phyloP scores from a whole-genome alignment of 192 early-diverging fungal genomes.

The Coemansia sp. region DNA sequence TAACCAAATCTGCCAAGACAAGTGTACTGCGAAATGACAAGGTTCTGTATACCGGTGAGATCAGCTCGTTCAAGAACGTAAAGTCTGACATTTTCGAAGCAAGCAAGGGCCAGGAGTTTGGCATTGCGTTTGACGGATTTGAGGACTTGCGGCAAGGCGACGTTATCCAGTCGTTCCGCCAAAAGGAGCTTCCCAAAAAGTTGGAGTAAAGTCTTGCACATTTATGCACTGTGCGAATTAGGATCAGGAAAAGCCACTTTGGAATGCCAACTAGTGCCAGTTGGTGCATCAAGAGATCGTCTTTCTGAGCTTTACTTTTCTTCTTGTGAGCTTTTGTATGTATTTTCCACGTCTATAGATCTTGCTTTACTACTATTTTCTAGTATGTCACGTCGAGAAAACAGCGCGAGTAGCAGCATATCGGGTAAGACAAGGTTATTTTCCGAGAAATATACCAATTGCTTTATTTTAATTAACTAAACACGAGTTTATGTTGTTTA shows the following conservation, averaged over 20 bases:
- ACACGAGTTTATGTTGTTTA: no score
- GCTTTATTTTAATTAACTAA: no score
- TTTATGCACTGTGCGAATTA: conserved; percentile 1
- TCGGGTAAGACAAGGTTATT: not conserved
- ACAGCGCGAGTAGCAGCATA: not conserved
- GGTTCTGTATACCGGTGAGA: conserved; percentile 59
- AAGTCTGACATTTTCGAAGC: conserved; percentile 90
- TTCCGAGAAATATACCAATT: no score
- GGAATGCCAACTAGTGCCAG: not conserved
- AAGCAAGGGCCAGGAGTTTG: conserved; percentile 94
- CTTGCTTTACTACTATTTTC: not conserved
- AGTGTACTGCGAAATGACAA: conserved; percentile 67
- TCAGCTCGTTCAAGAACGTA: conserved; percentile 68
- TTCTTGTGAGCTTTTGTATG: conserved; percentile 1
- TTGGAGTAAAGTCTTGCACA: conserved; percentile 13
- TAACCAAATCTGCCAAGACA: conserved; percentile 60
- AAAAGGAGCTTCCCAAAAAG: conserved; percentile 56
- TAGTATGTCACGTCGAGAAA: not conserved
- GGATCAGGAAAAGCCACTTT: not conserved
- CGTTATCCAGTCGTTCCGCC: conserved; percentile 66
- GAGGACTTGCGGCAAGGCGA: conserved; percentile 78
- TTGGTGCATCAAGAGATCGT: not conserved
- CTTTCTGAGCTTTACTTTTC: not conserved
- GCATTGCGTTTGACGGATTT: conserved; percentile 85
- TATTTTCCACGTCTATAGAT: conserved; percentile 3